Base-by-base conservation (phyloP, 139 green algal genomes). In the Picochlorum sp. region DNA sequence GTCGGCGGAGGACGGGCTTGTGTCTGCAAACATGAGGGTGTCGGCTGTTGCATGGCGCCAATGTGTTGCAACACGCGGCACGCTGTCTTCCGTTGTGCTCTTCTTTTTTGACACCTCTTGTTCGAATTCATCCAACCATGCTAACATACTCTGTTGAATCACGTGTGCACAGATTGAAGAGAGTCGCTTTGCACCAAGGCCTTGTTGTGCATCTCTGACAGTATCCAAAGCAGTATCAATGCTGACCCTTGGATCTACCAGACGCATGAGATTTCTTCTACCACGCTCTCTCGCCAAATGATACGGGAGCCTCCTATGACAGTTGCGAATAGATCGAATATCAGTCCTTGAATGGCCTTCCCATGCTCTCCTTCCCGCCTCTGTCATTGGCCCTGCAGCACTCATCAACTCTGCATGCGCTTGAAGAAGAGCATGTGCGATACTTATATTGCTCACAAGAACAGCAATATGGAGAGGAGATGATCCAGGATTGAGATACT, bases 401-500 rank as follows among this genome's bases (percentile, higher is more conserved):
- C 60, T 73, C 65, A 77, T 77, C 47, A 69, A 54, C 38, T 77
- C 58, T 47, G 57, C 61, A 61, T 77, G 71, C 4, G 71, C 51
- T 64, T 73, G 65, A 24, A 83, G 61, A 51, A 85, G 73, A 50
- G 78, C 75, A 62, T 85, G 78, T n/a, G 78, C 60, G 3, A 81
- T 75, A 44, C 66, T 57, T 1, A 81, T 41, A 52, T 72, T 57
- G 21, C 68, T 70, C 4, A 72, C 55, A 57, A 77, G 64, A 20
- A 77, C 78, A 2, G 78, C 78, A 14, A 80, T 52, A 60, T 85
- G 78, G 41, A 85, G 72, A 11, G 78, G 78, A 21, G 78, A 77
- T 38, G 71, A 83, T 13, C 78, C 78, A 4, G 72, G 65, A 21
- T 61, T 63, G n/a, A 77, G 45, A 61, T 70, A 72, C 23, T 77